Evolutionary conservation across 2,329 filamentous ascomycete genomes (phyloP), one percentile per base, ranked within the genome.

Genomic region (Fusarium kyushuense): DNA sequence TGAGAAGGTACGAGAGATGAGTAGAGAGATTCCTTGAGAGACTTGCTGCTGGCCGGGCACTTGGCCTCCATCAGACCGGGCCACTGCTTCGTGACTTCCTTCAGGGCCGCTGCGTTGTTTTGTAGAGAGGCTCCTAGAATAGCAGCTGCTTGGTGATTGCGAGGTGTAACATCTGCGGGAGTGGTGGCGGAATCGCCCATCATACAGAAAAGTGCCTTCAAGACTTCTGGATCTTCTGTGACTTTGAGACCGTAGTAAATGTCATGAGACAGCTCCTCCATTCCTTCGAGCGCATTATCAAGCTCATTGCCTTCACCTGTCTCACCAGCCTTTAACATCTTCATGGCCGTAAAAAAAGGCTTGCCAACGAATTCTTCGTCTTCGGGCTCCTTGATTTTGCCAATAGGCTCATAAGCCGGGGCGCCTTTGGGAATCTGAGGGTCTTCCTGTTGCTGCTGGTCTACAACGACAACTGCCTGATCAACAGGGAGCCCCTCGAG

Each of bases 241-340:
- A 91, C 84, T 75, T 89, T 86, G 19, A 89, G 79, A 12, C 89
- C 89, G 76, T 90, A 92, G 79, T 90, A 91, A 65, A 91, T 87
- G 76, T 91, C 89, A 76, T 91, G 89, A 0, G 89, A 85, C 29
- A 90, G 79, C 9, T 91, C 89, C 63, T 86, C 82, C n/a, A 92
- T 82, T 33, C 82, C 82, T 33, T 86, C 83, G 10, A 92, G 81
- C 0, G 86, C 85, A 13, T 79, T 78, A 40, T 85, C 83, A 16
- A 87, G 79, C 5, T 74, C 76, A 54, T 77, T 69, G 17, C 76
- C 75, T 40, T 70, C 67, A 9, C 71, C 69, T 21, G 64, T 68
- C 13, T 72, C 70, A n/a, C 81, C 80, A 46, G 76, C 81, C 71
- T 86, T 85, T 49, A 90, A 75, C 38, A 83, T 78, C 33, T 81